These are phyloP conservation scores for Penicillium parvum DNA, from an alignment of 495 filamentous ascomycete genomes.

Conservation along the genomic window DNA sequence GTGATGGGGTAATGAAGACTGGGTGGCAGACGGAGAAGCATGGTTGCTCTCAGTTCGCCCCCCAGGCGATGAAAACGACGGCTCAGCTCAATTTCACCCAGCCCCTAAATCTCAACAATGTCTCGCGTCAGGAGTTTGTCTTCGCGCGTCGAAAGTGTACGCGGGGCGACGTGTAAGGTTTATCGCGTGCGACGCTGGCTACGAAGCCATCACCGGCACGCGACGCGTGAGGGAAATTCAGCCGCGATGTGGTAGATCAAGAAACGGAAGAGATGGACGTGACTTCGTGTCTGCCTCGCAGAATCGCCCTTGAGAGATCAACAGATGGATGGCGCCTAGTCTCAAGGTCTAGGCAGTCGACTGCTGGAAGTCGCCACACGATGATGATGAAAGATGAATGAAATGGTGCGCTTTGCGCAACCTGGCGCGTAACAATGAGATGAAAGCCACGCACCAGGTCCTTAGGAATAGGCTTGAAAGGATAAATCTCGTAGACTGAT, in stretches of 20 bases:
- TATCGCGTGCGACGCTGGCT: conserved; percentile 29
- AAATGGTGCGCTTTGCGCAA: conserved; percentile 15
- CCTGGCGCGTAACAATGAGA: conserved; percentile 11
- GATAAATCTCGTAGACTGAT: neutral
- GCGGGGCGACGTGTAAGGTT: conserved; percentile 11
- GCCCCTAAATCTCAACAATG: too few species aligned
- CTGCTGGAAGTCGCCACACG: conserved; percentile 15
- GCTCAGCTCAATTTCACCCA: conserved; percentile 3
- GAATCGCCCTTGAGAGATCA: neutral
- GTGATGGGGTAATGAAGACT: conserved; percentile 90
- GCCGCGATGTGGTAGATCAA: neutral
- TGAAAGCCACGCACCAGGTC: conserved; percentile 8
- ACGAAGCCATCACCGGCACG: conserved; percentile 35
- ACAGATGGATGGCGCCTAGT: neutral
- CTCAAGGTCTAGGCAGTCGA: neutral
- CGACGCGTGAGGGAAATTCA: conserved; percentile 17
- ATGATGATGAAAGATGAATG: neutral
- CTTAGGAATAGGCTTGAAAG: neutral
- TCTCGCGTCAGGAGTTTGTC: neutral
- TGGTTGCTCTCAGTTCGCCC: conserved; percentile 28
- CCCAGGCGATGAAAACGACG: conserved; percentile 12
- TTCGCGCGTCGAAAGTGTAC: conserved; percentile 4
- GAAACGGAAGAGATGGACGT: neutral
- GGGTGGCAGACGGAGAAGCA: conserved; percentile 50
- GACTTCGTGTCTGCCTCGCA: neutral